Evolutionary conservation across 805 yeast genomes (phyloP).

Genomic region (Torulaspora gathmanii): DNA sequence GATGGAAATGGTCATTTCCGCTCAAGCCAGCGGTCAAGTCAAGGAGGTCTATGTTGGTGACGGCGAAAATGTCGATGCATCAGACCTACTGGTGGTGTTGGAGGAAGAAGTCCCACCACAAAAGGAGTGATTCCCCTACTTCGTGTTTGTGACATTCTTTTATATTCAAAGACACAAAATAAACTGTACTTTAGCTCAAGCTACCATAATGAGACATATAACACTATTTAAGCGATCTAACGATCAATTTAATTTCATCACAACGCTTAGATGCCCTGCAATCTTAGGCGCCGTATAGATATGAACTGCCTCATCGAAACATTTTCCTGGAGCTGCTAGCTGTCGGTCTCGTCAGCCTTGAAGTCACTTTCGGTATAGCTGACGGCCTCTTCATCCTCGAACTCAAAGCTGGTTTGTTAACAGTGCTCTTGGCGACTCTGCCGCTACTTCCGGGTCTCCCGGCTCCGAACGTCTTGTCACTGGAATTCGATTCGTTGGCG

Average conservation of each 20-base stretch:
- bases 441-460: constrained; percentile 8
- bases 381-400: constrained; percentile 14
- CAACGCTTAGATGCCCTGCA: background rate
- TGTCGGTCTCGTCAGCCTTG: constrained; percentile 25
- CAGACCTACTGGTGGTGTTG: constrained; percentile 72
- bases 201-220: background rate
- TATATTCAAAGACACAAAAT: constrained; percentile 1
- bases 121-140: constrained; percentile 10
- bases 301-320: constrained; percentile 17
- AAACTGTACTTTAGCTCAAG: background rate
- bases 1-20: constrained; percentile 98
- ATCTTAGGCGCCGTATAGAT: background rate
- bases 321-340: constrained; percentile 27
- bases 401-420: background rate
- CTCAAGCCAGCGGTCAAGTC: constrained; percentile 83
- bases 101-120: constrained; percentile 28
- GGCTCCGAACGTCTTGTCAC: background rate
- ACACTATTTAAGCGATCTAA: background rate
- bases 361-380: constrained; percentile 24
- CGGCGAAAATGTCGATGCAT: constrained; percentile 94
- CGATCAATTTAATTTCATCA: background rate
- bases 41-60: constrained; percentile 73
- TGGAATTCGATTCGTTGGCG: background rate
- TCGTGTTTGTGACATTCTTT: background rate
- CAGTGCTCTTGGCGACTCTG: background rate